Evolutionary conservation across 2,329 filamentous ascomycete species (phyloP).

Genomic region (Ophiognomonia clavigignenti-juglandacearum): DNA sequence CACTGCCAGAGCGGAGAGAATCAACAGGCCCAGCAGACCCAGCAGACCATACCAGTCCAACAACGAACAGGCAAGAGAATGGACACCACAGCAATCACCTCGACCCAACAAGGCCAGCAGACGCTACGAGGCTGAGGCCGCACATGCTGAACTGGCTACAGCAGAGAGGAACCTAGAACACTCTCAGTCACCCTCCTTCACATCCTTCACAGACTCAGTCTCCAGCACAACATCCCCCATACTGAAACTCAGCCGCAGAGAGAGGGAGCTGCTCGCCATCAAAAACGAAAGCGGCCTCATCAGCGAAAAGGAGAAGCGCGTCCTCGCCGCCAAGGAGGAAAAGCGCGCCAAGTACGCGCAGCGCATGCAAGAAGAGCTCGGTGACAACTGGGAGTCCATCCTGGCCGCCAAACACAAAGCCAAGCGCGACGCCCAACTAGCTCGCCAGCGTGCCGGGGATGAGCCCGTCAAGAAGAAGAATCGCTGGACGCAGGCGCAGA

Average conservation of each 20-base stretch:
- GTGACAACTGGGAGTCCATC: background rate
- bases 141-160: too few relatives aligned
- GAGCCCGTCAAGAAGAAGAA: background rate
- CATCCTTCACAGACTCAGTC: too few relatives aligned
- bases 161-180: too few relatives aligned
- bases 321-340: background rate
- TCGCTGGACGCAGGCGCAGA: background rate
- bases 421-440: background rate
- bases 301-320: background rate
- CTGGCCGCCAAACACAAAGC: background rate
- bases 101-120: too few relatives aligned
- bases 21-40: too few relatives aligned
- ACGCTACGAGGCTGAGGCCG: too few relatives aligned
- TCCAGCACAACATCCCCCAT: background rate
- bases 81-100: too few relatives aligned
- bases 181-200: too few relatives aligned
- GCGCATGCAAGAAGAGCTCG: background rate
- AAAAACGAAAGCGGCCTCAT: background rate
- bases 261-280: background rate
- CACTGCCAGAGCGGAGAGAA: too few relatives aligned
- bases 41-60: too few relatives aligned
- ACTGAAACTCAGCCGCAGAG: background rate
- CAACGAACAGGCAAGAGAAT: too few relatives aligned
- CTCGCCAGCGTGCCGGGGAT: too few relatives aligned
- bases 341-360: background rate